phyloP scores from a whole-genome alignment of 2,329 filamentous ascomycete genomes.

The Colletotrichum destructivum region DNA sequence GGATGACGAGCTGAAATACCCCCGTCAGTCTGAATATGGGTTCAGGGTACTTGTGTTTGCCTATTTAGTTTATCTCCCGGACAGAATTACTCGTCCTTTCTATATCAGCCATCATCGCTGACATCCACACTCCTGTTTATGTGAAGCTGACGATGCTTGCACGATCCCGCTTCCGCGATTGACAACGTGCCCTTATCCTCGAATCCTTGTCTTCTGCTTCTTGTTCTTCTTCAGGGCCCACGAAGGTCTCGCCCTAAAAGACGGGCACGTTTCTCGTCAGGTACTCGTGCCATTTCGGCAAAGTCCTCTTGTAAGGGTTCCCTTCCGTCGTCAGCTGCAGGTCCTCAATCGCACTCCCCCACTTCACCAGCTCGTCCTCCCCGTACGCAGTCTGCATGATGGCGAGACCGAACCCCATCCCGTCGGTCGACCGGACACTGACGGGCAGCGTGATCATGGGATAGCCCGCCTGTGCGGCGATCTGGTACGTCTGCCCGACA shows the following conservation, averaged over 20 bases:
- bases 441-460: constrained; percentile 80
- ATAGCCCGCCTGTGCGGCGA: constrained; percentile 83
- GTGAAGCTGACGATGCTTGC: no score
- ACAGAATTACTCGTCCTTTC: neutral
- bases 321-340: constrained; percentile 59
- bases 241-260: neutral
- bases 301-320: constrained; percentile 62
- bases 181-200: no score
- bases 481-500: constrained; percentile 77
- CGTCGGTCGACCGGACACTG: constrained; percentile 65
- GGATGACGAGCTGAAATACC: neutral
- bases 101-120: neutral
- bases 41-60: neutral
- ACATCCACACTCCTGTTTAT: neutral
- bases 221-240: neutral
- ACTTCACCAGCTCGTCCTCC: constrained; percentile 71
- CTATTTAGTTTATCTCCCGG: neutral
- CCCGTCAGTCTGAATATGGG: neutral
- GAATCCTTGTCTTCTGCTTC: no score
- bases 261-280: constrained; percentile 61
- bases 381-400: constrained; percentile 73
- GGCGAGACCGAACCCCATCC: constrained; percentile 74
- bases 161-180: no score
- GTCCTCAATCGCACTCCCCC: constrained; percentile 75
- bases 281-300: constrained; percentile 69